Evolutionary conservation across 2,329 filamentous ascomycete genomes (phyloP).

Genomic region (Corniculantispora saksenae): DNA sequence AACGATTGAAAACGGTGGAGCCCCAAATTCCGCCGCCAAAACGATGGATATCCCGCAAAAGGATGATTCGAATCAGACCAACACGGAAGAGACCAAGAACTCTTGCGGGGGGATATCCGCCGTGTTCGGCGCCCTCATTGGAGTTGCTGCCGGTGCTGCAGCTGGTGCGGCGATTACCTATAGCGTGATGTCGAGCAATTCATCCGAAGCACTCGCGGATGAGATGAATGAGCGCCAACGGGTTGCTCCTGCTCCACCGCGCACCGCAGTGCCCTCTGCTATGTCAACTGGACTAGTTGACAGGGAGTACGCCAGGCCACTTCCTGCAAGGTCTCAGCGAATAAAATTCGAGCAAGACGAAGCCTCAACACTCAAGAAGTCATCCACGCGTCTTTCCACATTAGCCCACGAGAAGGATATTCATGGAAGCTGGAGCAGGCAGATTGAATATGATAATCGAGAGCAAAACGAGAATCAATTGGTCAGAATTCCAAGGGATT

Average conservation of each 20-base stretch:
- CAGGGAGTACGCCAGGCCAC: neutral
- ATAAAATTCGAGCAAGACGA: slow-evolving; percentile 9
- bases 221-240: slow-evolving; percentile 51
- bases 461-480: neutral
- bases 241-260: neutral
- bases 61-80: neutral
- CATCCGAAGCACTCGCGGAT: slow-evolving; percentile 8
- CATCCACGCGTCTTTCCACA: neutral
- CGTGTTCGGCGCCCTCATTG: slow-evolving; percentile 71
- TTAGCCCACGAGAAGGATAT: neutral
- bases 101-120: slow-evolving; percentile 39
- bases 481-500: neutral
- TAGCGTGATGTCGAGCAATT: slow-evolving; percentile 54
- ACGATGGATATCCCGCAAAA: neutral
- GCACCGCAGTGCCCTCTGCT: neutral
- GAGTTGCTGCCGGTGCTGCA: slow-evolving; percentile 58
- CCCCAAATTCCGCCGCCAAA: neutral
- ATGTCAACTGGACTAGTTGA: neutral
- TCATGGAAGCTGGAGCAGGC: neutral
- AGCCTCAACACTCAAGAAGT: neutral
- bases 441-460: neutral
- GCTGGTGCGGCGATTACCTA: slow-evolving; percentile 68
- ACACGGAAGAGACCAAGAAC: neutral
- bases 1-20: neutral
- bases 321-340: neutral